Evolutionary conservation across 2,329 filamentous ascomycete species (phyloP).

Genomic region (Penicillium nordicum): DNA sequence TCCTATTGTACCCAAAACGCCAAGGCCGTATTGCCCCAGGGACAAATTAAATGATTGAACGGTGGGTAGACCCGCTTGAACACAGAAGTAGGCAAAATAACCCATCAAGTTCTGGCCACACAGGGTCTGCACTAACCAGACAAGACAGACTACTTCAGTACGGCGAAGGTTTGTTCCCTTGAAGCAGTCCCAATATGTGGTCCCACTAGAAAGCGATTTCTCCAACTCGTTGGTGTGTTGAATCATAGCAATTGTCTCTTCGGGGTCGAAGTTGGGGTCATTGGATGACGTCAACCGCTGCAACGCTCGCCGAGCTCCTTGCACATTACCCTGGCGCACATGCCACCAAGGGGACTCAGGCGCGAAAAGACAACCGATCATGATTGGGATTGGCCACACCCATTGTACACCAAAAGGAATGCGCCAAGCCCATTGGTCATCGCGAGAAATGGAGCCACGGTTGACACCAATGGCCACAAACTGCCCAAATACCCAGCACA

Average conservation of each 20-base stretch:
- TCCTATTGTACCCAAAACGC: slow-evolving; percentile 49
- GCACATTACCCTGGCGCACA: slow-evolving; percentile 40
- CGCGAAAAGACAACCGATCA: slow-evolving; percentile 42
- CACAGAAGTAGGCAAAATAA: slow-evolving; percentile 57
- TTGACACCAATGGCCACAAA: slow-evolving; percentile 48
- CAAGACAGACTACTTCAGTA: slow-evolving; percentile 65
- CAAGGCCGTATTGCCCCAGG: slow-evolving; percentile 47
- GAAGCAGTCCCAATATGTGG: slow-evolving; percentile 77
- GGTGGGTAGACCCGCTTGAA: slow-evolving; percentile 41
- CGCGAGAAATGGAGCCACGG: slow-evolving; percentile 39
- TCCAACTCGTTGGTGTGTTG: slow-evolving; percentile 78
- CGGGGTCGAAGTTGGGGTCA: slow-evolving; percentile 69
- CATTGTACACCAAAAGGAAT: slow-evolving; percentile 51
- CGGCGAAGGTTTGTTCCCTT: slow-evolving; percentile 71
- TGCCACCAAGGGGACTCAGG: slow-evolving; percentile 51
- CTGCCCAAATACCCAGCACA: slow-evolving; percentile 46
- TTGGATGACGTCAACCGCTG: slow-evolving; percentile 40
- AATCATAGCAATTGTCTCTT: slow-evolving; percentile 86
- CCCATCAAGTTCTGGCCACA: slow-evolving; percentile 59
- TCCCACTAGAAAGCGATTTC: slow-evolving; percentile 65
- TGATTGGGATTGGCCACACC: slow-evolving; percentile 48
- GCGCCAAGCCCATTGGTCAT: slow-evolving; percentile 48
- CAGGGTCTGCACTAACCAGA: slow-evolving; percentile 60
- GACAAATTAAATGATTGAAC: slow-evolving; percentile 22
- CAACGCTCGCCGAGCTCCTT: slow-evolving; percentile 42